Evolutionary conservation across 371 early-diverging fungal genomes (phyloP).

Genomic region (Dinochytrium kinnereticum): DNA sequence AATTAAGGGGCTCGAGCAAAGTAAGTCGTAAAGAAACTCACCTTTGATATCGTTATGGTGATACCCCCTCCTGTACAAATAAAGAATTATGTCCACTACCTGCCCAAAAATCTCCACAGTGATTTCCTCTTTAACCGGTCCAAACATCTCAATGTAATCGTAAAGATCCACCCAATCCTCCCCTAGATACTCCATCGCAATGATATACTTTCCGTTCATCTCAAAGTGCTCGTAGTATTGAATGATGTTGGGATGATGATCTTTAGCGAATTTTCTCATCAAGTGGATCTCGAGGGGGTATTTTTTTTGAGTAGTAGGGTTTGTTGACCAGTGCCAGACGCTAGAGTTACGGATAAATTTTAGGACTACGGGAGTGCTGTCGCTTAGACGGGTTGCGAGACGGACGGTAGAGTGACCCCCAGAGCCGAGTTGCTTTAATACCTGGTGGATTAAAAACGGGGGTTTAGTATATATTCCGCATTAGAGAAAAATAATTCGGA

Average conservation of each 20-base stretch:
- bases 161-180: constrained; percentile 59
- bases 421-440: constrained; percentile 47
- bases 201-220: constrained; percentile 40
- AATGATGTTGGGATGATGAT: constrained; percentile 38
- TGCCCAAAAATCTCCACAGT: constrained; percentile 48
- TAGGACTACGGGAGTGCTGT: constrained; percentile 39
- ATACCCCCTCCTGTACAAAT: constrained; percentile 43
- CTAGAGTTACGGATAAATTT: constrained; percentile 48
- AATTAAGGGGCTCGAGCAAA: no score
- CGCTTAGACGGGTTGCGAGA: constrained; percentile 35
- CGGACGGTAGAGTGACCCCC: constrained; percentile 58
- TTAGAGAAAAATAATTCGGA: background rate
- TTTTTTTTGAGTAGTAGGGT: constrained; percentile 24
- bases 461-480: background rate
- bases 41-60: constrained; percentile 62
- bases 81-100: constrained; percentile 44
- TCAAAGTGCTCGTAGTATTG: constrained; percentile 48
- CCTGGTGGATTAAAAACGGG: constrained; percentile 23
- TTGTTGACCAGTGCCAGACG: constrained; percentile 57
- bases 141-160: constrained; percentile 55
- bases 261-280: constrained; percentile 35
- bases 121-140: constrained; percentile 50
- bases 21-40: constrained; percentile 13
- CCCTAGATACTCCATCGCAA: constrained; percentile 61
- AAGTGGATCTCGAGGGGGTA: constrained; percentile 52